phyloP scores from a whole-genome alignment of 768 basidiomycete species.

The Macrolepiota fuliginosa region DNA sequence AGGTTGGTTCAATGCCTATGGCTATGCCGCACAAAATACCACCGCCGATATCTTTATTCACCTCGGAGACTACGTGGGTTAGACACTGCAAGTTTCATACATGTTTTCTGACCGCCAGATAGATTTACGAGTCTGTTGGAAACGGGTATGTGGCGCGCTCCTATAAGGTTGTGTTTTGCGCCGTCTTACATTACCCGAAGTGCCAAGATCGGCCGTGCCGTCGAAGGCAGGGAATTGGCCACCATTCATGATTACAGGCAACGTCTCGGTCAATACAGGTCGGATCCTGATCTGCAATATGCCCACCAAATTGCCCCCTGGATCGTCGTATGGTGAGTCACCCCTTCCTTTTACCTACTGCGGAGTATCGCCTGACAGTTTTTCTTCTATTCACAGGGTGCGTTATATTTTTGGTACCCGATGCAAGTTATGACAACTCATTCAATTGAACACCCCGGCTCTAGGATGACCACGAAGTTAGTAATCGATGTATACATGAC shows the following conservation, averaged over 20 bases:
- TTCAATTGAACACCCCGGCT: neutral
- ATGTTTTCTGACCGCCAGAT: neutral
- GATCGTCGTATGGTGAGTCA: slow-evolving; percentile 49
- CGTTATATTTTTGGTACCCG: neutral
- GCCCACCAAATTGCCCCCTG: slow-evolving; percentile 51
- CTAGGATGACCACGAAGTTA: slow-evolving; percentile 53
- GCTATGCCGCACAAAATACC: neutral
- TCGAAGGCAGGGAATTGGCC: slow-evolving; percentile 51
- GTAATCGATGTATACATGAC: slow-evolving; percentile 6
- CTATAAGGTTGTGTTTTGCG: neutral
- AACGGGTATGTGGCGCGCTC: neutral
- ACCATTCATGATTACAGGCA: slow-evolving; percentile 56
- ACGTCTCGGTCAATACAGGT: slow-evolving; percentile 49
- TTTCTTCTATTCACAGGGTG: neutral
- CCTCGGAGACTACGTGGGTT: neutral
- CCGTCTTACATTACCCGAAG: neutral
- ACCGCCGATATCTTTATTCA: neutral
- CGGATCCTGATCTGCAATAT: slow-evolving; percentile 41
- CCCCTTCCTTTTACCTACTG: neutral
- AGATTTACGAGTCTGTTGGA: neutral
- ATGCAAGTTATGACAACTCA: too few relatives aligned
- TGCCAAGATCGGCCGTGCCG: slow-evolving; percentile 8
- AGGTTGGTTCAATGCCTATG: neutral
- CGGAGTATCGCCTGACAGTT: neutral
- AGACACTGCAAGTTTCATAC: too few relatives aligned